Conservation (phyloP, 108 stramenopile genomes). For the Nitzschia sp. region DNA sequence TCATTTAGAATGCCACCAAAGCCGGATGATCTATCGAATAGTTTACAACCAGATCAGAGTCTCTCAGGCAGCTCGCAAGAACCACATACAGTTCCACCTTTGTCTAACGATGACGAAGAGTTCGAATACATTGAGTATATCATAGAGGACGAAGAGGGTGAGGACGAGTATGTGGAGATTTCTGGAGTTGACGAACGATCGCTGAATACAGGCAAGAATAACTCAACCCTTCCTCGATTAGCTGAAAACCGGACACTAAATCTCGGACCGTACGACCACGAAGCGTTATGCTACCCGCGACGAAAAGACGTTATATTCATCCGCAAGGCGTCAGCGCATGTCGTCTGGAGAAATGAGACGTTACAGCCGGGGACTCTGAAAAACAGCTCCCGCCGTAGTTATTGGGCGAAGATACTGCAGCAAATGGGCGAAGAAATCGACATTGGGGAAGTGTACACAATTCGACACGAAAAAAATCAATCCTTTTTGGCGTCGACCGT, state of each 20-base stretch:
- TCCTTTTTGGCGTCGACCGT: background rate
- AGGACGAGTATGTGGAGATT: background rate
- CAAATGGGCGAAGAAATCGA: conserved; percentile 8
- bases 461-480: conserved; percentile 7
- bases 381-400: background rate
- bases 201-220: background rate
- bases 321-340: background rate
- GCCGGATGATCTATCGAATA: background rate
- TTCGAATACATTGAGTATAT: background rate
- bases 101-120: background rate
- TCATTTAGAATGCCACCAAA: background rate
- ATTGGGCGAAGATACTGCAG: conserved; percentile 3
- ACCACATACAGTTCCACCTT: background rate
- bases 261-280: conserved; percentile 9
- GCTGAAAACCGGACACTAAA: too few species aligned
- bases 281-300: conserved; percentile 9
- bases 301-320: conserved; percentile 15
- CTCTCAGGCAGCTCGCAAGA: background rate
- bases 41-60: background rate
- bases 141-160: background rate
- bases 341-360: conserved; percentile 1
- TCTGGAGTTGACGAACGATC: background rate
- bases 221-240: too few species aligned
- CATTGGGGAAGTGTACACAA: background rate
- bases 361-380: background rate